Conservation (phyloP, 805 yeast genomes). For the Ogataea glucozyma region DNA sequence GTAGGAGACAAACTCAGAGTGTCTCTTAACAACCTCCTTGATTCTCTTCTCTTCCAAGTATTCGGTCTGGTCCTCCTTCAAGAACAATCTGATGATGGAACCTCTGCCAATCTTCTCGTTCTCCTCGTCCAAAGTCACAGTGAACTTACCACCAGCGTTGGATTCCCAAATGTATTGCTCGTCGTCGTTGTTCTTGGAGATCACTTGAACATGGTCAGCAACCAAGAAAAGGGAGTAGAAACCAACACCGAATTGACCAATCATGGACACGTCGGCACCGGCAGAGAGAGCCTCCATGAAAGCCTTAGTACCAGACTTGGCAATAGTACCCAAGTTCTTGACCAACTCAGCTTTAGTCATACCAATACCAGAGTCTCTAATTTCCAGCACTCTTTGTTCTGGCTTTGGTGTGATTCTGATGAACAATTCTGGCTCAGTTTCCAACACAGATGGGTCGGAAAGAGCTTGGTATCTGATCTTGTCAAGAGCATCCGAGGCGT, state of each 20-base stretch:
- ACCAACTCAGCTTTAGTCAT: slow-evolving; percentile 99
- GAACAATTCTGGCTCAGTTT: slow-evolving; percentile 93
- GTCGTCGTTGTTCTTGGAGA: slow-evolving; percentile 97
- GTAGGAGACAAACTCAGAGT: slow-evolving; percentile 98
- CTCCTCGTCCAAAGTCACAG: slow-evolving; percentile 85
- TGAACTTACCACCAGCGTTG: slow-evolving; percentile 99
- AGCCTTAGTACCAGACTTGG: slow-evolving; percentile 99
- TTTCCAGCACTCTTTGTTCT: slow-evolving; percentile 90
- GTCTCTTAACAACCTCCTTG: slow-evolving; percentile 98
- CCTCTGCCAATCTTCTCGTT: slow-evolving; percentile 93
- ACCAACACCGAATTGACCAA: slow-evolving; percentile 99
- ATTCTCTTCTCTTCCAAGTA: slow-evolving; percentile 99
- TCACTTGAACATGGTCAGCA: slow-evolving; percentile 98
- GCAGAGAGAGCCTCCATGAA: slow-evolving; percentile 99
- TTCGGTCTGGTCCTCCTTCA: slow-evolving; percentile 98
- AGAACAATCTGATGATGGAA: slow-evolving; percentile 89
- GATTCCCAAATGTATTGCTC: slow-evolving; percentile 99
- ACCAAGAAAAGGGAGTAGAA: slow-evolving; percentile 99
- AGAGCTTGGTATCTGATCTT: slow-evolving; percentile 97
- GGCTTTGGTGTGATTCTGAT: slow-evolving; percentile 97
- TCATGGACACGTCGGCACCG: slow-evolving; percentile 99
- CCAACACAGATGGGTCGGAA: slow-evolving; percentile 87
- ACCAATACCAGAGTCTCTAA: slow-evolving; percentile 99
- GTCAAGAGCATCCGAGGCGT: slow-evolving; percentile 99
- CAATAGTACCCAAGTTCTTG: slow-evolving; percentile 99